Evolutionary conservation across 257 asterid species (phyloP).

Genomic region (Solanum clarkiae): DNA sequence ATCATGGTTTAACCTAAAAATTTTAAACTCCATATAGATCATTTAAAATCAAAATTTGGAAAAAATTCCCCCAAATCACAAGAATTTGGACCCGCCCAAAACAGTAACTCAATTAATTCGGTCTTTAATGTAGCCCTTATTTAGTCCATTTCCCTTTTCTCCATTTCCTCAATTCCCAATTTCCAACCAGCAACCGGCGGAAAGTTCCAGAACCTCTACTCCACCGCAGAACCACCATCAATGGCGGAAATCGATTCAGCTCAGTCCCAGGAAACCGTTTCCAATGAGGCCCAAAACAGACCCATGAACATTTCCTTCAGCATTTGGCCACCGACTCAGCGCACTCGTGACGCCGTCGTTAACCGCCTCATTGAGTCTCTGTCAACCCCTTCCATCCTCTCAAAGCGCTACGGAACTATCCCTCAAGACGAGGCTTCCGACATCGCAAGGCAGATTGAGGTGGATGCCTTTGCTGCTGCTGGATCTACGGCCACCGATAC

Average conservation of each 20-base stretch:
- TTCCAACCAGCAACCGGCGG: neutral
- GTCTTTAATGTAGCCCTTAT: neutral
- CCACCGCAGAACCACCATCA: conserved; percentile 2
- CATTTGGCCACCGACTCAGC: conserved; percentile 87
- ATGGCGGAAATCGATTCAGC: conserved; percentile 21
- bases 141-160: neutral
- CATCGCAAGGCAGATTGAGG: conserved; percentile 49
- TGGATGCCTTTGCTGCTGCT: conserved; percentile 51
- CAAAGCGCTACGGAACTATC: conserved; percentile 76
- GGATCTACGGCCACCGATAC: conserved; percentile 26
- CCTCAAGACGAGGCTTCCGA: conserved; percentile 64
- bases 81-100: neutral
- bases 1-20: no score
- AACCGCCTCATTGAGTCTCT: conserved; percentile 70
- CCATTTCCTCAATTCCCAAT: neutral
- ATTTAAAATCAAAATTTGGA: neutral
- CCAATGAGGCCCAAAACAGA: conserved; percentile 8
- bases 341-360: conserved; percentile 79
- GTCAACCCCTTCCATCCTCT: conserved; percentile 59
- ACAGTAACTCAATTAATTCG: neutral
- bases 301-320: conserved; percentile 31
- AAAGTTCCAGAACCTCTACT: neutral
- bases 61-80: neutral
- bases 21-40: no score
- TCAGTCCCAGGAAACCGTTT: neutral